phyloP scores from a whole-genome alignment of 345 rosid species.

The Pseudoturritis turrita region DNA sequence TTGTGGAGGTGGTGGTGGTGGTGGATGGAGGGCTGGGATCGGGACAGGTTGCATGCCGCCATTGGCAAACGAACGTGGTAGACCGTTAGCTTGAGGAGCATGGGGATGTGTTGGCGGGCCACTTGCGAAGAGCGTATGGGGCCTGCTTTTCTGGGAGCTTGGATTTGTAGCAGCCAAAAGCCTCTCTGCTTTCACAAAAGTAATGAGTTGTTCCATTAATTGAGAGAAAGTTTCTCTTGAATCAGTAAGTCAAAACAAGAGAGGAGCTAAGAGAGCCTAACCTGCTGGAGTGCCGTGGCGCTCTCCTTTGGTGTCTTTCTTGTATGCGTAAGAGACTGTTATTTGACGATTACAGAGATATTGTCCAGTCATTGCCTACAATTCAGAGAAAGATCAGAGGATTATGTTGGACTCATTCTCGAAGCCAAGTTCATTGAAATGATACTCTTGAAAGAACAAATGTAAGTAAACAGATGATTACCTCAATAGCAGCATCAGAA shows the following conservation, averaged over 20 bases:
- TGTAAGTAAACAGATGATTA: slow-evolving; percentile 9
- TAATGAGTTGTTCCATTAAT: neutral
- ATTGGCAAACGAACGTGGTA: slow-evolving; percentile 69
- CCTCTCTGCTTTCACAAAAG: slow-evolving; percentile 58
- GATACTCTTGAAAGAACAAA: neutral
- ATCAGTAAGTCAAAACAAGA: neutral
- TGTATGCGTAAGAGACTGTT: slow-evolving; percentile 93
- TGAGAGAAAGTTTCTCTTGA: neutral
- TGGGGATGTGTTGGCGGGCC: slow-evolving; percentile 71
- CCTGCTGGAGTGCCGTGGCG: slow-evolving; percentile 99
- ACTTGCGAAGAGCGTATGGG: slow-evolving; percentile 89
- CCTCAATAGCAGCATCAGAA: slow-evolving; percentile 99
- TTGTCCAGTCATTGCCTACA: slow-evolving; percentile 95
- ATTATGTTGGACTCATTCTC: neutral
- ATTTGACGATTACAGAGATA: slow-evolving; percentile 95
- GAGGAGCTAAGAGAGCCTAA: slow-evolving; percentile 29
- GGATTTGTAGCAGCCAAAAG: slow-evolving; percentile 97
- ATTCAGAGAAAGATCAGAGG: slow-evolving; percentile 1
- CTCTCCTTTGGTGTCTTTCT: slow-evolving; percentile 99
- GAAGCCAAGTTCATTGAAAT: neutral
- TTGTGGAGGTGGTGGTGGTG: slow-evolving; percentile 83
- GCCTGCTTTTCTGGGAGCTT: slow-evolving; percentile 73
- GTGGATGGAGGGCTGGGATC: slow-evolving; percentile 52
- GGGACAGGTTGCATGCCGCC: slow-evolving; percentile 52
- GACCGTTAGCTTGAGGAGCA: slow-evolving; percentile 58